These are phyloP conservation scores for Aspergillus sp. DNA, from an alignment of 2,329 filamentous ascomycete species.

Conservation along the genomic window DNA sequence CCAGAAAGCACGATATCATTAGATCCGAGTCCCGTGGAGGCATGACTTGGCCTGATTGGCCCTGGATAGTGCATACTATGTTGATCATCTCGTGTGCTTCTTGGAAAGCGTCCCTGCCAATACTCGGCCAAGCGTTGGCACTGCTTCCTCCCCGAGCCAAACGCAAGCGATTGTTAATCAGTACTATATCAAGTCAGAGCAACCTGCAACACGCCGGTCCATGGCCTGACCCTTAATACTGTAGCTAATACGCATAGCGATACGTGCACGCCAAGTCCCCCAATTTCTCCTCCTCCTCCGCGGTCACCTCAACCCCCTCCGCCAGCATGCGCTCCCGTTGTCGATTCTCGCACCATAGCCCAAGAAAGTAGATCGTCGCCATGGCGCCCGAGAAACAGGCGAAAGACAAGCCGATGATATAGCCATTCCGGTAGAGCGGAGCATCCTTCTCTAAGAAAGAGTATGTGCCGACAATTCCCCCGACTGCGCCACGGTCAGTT, in stretches of 20 bases:
- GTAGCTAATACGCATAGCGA: conserved; percentile 13
- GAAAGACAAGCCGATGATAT: conserved; percentile 19
- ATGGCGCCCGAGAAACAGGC: conserved; percentile 13
- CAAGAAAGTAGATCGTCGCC: conserved; percentile 6
- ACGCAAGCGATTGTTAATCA: not conserved
- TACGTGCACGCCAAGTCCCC: conserved; percentile 17
- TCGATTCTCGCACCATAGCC: conserved; percentile 11
- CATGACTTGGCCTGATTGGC: conserved; percentile 3
- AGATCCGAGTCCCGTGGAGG: conserved; percentile 1
- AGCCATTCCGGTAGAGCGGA: conserved; percentile 17
- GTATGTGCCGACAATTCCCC: conserved; percentile 19
- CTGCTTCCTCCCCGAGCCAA: not conserved
- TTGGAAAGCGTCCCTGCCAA: not conserved
- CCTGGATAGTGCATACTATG: not conserved
- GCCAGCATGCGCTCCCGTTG: conserved; percentile 8
- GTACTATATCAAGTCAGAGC: not conserved
- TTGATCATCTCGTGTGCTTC: conserved; percentile 1
- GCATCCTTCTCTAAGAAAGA: conserved; percentile 18
- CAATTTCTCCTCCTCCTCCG: conserved; percentile 9
- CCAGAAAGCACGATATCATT: not conserved
- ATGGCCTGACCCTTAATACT: not conserved
- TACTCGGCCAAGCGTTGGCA: conserved; percentile 7
- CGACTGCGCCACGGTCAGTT: conserved; percentile 4
- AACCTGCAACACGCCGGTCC: not conserved
- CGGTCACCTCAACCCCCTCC: not conserved